Percentiles rank a stretch among this genome's conserved stretches.
Evolutionary conservation across 805 yeast genomes (phyloP).

Genomic region (Metschnikowia koreensis): DNA sequence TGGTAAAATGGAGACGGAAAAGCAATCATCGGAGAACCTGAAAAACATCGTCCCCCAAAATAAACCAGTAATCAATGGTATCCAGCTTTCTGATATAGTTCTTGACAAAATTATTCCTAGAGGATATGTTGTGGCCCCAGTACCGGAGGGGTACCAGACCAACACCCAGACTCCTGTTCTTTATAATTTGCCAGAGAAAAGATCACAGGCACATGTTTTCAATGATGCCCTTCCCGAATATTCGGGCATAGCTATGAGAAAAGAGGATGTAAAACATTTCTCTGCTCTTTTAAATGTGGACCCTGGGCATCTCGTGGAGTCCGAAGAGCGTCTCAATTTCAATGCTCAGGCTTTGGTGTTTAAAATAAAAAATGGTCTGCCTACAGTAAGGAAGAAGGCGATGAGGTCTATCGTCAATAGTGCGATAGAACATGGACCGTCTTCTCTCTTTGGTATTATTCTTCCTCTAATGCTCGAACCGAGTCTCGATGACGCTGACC

Average conservation of each 20-base stretch:
- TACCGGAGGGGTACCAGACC: slow-evolving; percentile 42
- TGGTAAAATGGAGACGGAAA: neutral
- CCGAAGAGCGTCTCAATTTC: slow-evolving; percentile 54
- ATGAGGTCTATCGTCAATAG: slow-evolving; percentile 63
- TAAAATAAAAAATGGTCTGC: slow-evolving; percentile 76
- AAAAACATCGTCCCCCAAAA: neutral
- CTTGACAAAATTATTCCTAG: slow-evolving; percentile 51
- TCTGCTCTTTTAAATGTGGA: slow-evolving; percentile 47
- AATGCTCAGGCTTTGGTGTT: slow-evolving; percentile 62
- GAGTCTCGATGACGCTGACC: slow-evolving; percentile 72
- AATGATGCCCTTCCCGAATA: slow-evolving; percentile 17
- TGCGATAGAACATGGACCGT: slow-evolving; percentile 67
- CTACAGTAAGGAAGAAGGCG: slow-evolving; percentile 64
- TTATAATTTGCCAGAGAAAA: slow-evolving; percentile 51
- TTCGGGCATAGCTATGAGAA: slow-evolving; percentile 36
- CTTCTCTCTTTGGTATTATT: slow-evolving; percentile 62
- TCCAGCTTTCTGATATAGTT: slow-evolving; percentile 40
- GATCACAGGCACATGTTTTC: slow-evolving; percentile 24
- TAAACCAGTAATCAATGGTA: neutral
- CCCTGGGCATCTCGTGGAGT: slow-evolving; percentile 14
- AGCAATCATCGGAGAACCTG: neutral
- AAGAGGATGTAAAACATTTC: slow-evolving; percentile 70
- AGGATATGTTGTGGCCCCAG: slow-evolving; percentile 45
- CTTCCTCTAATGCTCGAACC: slow-evolving; percentile 75
- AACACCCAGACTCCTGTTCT: slow-evolving; percentile 29